Percentiles rank a stretch among this genome's conserved stretches.
phyloP scores from a whole-genome alignment of 2,329 filamentous ascomycete species.

The Phaeosphaeriaceae sp. region DNA sequence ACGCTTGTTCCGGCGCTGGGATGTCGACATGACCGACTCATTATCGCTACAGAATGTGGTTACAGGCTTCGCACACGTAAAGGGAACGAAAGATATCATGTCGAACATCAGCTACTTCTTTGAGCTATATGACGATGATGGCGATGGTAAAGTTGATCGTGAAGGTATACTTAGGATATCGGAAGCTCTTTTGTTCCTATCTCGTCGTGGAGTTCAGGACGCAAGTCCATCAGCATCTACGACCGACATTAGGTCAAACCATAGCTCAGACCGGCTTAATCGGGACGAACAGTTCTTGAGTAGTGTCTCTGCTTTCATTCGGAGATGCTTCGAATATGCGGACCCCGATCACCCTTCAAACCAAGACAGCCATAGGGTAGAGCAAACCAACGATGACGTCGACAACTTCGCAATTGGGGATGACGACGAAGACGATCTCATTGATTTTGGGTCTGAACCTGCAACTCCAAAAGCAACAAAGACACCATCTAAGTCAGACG shows the following conservation, averaged over 20 bases:
- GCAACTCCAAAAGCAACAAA: conserved; percentile 32
- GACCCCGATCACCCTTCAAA: conserved; percentile 79
- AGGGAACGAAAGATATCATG: conserved; percentile 96
- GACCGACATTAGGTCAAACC: conserved; percentile 55
- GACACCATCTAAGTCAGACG: conserved; percentile 40
- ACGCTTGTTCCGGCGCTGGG: conserved; percentile 87
- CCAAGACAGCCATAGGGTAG: conserved; percentile 52
- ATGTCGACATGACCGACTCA: conserved; percentile 75
- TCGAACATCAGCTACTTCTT: conserved; percentile 98
- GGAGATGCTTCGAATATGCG: conserved; percentile 96
- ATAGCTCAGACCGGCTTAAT: conserved; percentile 54
- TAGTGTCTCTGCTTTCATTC: conserved; percentile 94
- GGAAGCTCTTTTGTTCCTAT: conserved; percentile 90
- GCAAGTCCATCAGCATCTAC: conserved; percentile 69
- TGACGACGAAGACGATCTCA: conserved; percentile 69
- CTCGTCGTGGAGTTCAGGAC: conserved; percentile 82
- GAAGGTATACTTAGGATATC: conserved; percentile 96
- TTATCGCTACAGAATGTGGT: conserved; percentile 92
- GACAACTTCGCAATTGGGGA: conserved; percentile 75
- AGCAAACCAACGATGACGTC: conserved; percentile 40
- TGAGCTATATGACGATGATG: conserved; percentile 92
- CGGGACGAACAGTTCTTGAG: conserved; percentile 88
- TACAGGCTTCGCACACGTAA: conserved; percentile 85
- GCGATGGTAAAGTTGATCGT: conserved; percentile 88
- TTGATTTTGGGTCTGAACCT: conserved; percentile 60